phyloP scores from a whole-genome alignment of 225 moss, liverwort and hornwort species.

The Neckera pumila region DNA sequence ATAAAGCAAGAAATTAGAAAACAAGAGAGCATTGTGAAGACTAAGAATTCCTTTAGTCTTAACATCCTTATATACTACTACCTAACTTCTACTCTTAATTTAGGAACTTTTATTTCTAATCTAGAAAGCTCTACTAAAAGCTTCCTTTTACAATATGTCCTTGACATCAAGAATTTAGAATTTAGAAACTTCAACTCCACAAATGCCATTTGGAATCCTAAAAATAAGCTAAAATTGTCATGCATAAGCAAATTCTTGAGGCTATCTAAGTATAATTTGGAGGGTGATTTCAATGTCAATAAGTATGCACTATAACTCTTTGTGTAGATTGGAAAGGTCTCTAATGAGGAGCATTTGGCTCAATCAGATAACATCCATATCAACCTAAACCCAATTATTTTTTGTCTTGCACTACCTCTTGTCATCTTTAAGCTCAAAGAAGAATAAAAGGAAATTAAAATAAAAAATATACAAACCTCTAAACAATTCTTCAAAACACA shows the following conservation, averaged over 20 bases:
- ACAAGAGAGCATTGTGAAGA: too few species aligned
- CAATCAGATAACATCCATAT: rapidly evolving
- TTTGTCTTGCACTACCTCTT: rapidly evolving
- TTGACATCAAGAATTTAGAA: too few species aligned
- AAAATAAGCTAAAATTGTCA: neutral
- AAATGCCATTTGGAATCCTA: neutral
- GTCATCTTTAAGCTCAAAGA: neutral
- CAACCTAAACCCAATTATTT: neutral
- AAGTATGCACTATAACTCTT: neutral
- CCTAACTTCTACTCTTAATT: too few species aligned
- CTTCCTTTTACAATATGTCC: too few species aligned
- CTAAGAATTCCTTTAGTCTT: too few species aligned
- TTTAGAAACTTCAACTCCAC: neutral
- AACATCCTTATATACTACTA: too few species aligned
- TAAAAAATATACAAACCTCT: neutral
- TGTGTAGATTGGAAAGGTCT: rapidly evolving
- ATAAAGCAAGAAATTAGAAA: too few species aligned
- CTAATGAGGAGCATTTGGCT: neutral
- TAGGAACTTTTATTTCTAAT: too few species aligned
- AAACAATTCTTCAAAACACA: neutral
- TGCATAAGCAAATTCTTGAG: neutral
- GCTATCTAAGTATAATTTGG: too few species aligned
- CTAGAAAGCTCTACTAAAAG: too few species aligned
- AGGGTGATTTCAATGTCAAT: neutral
- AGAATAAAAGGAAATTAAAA: neutral